These are phyloP conservation scores for Pterocarpus santalinus DNA, from an alignment of 306 rosid genomes.

Conservation along the genomic window DNA sequence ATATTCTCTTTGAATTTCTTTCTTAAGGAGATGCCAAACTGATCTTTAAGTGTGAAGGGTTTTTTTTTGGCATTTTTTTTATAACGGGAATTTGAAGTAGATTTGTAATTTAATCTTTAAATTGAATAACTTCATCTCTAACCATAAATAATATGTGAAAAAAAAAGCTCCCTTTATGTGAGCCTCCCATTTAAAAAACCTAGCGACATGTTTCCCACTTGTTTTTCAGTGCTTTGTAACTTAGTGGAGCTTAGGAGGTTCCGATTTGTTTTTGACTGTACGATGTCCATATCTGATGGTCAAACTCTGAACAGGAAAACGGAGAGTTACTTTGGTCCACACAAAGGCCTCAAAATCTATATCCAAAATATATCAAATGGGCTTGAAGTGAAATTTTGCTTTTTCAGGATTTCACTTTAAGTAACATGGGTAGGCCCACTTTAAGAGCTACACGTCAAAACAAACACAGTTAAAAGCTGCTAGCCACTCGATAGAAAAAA, in stretches of 20 bases:
- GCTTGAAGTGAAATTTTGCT: slow-evolving; percentile 24
- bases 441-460: slow-evolving; percentile 21
- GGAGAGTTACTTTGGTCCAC: slow-evolving; percentile 14
- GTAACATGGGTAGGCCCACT: slow-evolving; percentile 34
- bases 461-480: slow-evolving; percentile 35
- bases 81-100: slow-evolving; percentile 5
- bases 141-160: not conserved
- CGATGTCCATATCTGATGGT: slow-evolving; percentile 18
- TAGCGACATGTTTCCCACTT: slow-evolving; percentile 13
- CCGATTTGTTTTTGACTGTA: slow-evolving; percentile 10
- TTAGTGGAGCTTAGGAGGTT: slow-evolving; percentile 30
- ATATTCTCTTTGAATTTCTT: slow-evolving; percentile 3
- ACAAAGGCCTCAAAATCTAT: not conserved
- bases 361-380: slow-evolving; percentile 33
- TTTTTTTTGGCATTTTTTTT: too few species aligned
- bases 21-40: not conserved
- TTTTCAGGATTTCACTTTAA: not conserved
- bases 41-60: too few species aligned
- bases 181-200: slow-evolving; percentile 8
- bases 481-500: not conserved
- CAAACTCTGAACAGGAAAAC: slow-evolving; percentile 29
- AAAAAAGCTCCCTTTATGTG: not conserved
- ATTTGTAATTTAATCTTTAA: not conserved
- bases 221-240: slow-evolving; percentile 36
- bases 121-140: not conserved